Evolutionary conservation across 2,329 filamentous ascomycete species (phyloP).

Genomic region (Exophiala sideris): DNA sequence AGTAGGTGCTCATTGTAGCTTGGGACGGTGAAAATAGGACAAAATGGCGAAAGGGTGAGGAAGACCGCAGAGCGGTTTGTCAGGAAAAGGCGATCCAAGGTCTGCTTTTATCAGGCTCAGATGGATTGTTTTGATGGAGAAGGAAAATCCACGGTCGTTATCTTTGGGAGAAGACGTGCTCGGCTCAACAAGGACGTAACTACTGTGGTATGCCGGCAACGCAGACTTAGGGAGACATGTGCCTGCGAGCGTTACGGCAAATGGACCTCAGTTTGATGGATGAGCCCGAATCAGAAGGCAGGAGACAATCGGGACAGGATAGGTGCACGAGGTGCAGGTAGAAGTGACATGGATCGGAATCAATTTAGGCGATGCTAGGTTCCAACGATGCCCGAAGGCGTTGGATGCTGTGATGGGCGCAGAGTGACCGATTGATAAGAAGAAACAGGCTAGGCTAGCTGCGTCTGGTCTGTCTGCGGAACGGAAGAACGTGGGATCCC

Average conservation of each 20-base stretch:
- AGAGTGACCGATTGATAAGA: conserved; percentile 16
- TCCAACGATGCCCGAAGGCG: conserved; percentile 24
- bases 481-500: conserved; percentile 26
- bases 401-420: conserved; percentile 6
- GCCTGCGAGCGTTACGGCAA: conserved; percentile 16
- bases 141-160: conserved; percentile 17
- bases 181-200: conserved; percentile 3
- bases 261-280: conserved; percentile 15
- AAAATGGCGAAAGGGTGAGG: conserved; percentile 4
- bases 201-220: conserved; percentile 14
- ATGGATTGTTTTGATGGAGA: conserved; percentile 18
- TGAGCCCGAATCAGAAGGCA: conserved; percentile 21
- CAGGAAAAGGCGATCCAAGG: conserved; percentile 9
- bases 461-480: conserved; percentile 14
- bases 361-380: conserved; percentile 19
- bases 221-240: conserved; percentile 22
- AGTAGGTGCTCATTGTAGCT: conserved; percentile 29
- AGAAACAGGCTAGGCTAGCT: conserved; percentile 17
- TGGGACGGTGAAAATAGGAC: conserved; percentile 1
- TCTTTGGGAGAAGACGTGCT: conserved; percentile 16
- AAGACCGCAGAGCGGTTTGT: not conserved
- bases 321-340: conserved; percentile 15
- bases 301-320: conserved; percentile 19
- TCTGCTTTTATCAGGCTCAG: conserved; percentile 15
- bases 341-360: conserved; percentile 23